Evolutionary conservation across 1,139 yeast genomes (phyloP).

Genomic region (Pichia sp.): DNA sequence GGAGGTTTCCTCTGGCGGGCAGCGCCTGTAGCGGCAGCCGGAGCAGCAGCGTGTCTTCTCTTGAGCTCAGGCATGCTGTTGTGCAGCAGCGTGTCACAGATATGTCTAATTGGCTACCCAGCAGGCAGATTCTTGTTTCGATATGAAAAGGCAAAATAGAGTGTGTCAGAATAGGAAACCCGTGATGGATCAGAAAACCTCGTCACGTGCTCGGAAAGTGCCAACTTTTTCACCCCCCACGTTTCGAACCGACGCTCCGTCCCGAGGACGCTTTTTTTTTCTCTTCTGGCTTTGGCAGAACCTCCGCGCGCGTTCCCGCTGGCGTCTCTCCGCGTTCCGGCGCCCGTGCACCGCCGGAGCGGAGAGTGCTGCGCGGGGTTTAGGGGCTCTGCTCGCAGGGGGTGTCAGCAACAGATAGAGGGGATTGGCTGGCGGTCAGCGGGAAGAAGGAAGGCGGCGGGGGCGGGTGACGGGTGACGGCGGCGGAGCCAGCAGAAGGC

Average conservation of each 20-base stretch:
- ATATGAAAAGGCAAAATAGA: too few species aligned
- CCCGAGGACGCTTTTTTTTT: too few species aligned
- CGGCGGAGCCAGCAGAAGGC: background rate
- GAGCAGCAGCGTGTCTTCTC: background rate
- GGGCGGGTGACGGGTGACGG: background rate
- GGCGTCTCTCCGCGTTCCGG: background rate
- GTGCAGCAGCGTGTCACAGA: too few species aligned
- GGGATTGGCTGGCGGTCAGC: background rate
- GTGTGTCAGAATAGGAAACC: too few species aligned
- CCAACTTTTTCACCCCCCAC: too few species aligned
- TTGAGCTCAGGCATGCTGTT: too few species aligned
- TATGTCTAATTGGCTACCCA: too few species aligned
- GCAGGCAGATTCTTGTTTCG: too few species aligned
- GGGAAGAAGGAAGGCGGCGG: background rate
- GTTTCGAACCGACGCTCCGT: too few species aligned
- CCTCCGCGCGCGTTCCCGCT: background rate
- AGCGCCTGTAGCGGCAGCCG: background rate
- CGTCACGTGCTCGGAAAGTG: too few species aligned
- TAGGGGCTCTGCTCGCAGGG: background rate
- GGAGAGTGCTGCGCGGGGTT: background rate
- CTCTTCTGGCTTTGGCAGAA: background rate
- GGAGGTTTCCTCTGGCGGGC: background rate
- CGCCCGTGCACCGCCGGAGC: background rate
- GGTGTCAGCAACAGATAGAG: constrained; percentile 1
- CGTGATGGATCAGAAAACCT: too few species aligned